These are phyloP conservation scores for Gyrodon lividus DNA, from an alignment of 768 basidiomycete species.

Conservation along the genomic window DNA sequence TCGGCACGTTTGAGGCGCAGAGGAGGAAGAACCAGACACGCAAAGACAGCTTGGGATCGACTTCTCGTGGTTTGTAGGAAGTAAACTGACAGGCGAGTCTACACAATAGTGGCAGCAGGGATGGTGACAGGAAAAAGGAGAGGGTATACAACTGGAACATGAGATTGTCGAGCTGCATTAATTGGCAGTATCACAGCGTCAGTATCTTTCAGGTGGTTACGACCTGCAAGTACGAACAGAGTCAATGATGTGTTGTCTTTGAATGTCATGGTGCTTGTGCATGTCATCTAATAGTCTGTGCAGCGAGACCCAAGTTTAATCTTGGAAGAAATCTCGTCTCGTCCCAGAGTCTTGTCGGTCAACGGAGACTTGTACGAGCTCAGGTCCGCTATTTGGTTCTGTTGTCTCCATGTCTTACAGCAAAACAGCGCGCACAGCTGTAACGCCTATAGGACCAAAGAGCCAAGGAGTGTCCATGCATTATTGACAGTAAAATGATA, in stretches of 20 bases:
- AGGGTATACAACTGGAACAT: slow-evolving; percentile 72
- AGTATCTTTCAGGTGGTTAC: slow-evolving; percentile 4
- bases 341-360: background rate
- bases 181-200: slow-evolving; percentile 12
- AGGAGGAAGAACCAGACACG: slow-evolving; percentile 66
- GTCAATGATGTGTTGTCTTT: slow-evolving; percentile 68
- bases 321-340: background rate
- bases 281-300: slow-evolving; percentile 43
- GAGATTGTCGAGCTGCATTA: slow-evolving; percentile 60
- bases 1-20: slow-evolving; percentile 55
- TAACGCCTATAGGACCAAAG: too few relatives aligned
- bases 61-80: slow-evolving; percentile 64
- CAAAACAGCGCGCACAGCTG: too few relatives aligned
- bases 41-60: slow-evolving; percentile 62
- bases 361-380: too few relatives aligned
- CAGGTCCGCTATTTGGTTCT: slow-evolving; percentile 29
- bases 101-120: slow-evolving; percentile 39
- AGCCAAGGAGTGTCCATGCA: background rate
- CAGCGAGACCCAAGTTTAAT: slow-evolving; percentile 10
- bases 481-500: background rate
- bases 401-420: slow-evolving; percentile 13
- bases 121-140: slow-evolving; percentile 77
- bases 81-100: slow-evolving; percentile 63
- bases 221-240: slow-evolving; percentile 45
- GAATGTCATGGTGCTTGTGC: slow-evolving; percentile 62